These are phyloP conservation scores for Termitomyces heimii DNA, from an alignment of 768 basidiomycete species.

Conservation along the genomic window DNA sequence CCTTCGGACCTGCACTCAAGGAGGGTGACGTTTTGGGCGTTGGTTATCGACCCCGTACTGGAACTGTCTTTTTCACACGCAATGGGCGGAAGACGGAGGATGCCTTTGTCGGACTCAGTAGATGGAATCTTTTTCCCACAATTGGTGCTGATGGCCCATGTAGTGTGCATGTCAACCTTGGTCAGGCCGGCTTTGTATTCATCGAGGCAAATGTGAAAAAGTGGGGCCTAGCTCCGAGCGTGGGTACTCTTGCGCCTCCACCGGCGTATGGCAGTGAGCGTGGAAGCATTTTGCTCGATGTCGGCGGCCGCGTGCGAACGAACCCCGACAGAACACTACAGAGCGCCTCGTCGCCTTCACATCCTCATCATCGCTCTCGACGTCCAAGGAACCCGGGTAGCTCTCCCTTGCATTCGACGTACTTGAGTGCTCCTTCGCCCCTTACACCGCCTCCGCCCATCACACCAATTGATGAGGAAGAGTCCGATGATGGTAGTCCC, in stretches of 20 bases:
- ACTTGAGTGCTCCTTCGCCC: constrained; percentile 32
- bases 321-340: constrained; percentile 32
- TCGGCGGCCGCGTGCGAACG: constrained; percentile 58
- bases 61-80: constrained; percentile 98
- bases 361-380: constrained; percentile 57
- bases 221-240: constrained; percentile 97
- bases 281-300: constrained; percentile 92
- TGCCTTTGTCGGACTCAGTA: constrained; percentile 84
- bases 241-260: constrained; percentile 94
- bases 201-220: constrained; percentile 99
- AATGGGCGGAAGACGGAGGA: constrained; percentile 98
- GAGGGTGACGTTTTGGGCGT: constrained; percentile 96
- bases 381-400: constrained; percentile 36
- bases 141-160: constrained; percentile 96
- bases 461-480: constrained; percentile 69
- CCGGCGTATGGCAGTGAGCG: constrained; percentile 97
- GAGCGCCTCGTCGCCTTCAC: constrained; percentile 43
- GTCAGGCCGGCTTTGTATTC: constrained; percentile 97
- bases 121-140: constrained; percentile 94
- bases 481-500: constrained; percentile 29
- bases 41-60: constrained; percentile 92
- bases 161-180: constrained; percentile 95
- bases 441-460: constrained; percentile 63
- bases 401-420: constrained; percentile 54
- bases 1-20: constrained; percentile 80